A percentile compares a stretch with the other conserved stretches of the same genome.
phyloP scores from a whole-genome alignment of 495 filamentous ascomycete genomes.

The Penicillium egyptiacum region DNA sequence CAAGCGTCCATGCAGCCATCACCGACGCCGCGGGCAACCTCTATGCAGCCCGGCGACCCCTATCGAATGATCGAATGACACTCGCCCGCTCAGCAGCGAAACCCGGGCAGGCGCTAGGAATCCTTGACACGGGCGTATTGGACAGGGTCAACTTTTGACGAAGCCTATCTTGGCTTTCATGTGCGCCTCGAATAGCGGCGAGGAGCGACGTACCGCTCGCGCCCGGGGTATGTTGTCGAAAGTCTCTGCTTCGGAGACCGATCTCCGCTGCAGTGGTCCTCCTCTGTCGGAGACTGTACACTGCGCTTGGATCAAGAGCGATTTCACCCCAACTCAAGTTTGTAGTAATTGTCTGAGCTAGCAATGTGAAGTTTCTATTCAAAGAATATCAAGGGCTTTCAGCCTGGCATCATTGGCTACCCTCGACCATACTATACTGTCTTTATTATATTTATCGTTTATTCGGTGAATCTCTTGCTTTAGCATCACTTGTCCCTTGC shows the following conservation, averaged over 20 bases:
- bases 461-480: neutral
- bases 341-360: conserved; percentile 34
- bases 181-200: conserved; percentile 48
- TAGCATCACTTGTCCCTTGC: neutral
- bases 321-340: conserved; percentile 28
- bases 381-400: too few species aligned
- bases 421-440: neutral
- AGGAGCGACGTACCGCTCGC: conserved; percentile 37
- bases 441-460: neutral
- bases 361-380: too few species aligned
- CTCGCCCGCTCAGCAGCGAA: conserved; percentile 45
- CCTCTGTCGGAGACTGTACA: conserved; percentile 33
- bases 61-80: conserved; percentile 33
- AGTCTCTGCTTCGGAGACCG: conserved; percentile 22
- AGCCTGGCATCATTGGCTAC: neutral
- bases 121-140: conserved; percentile 34
- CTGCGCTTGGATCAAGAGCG: conserved; percentile 39
- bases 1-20: conserved; percentile 37
- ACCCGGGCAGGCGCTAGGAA: conserved; percentile 39
- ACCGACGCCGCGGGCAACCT: conserved; percentile 32
- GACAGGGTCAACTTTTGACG: conserved; percentile 36
- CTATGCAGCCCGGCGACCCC: conserved; percentile 40
- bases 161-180: conserved; percentile 44
- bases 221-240: conserved; percentile 36
- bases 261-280: conserved; percentile 40